Conservation (phyloP, 495 filamentous ascomycete species). For the Penicillium manginii region DNA sequence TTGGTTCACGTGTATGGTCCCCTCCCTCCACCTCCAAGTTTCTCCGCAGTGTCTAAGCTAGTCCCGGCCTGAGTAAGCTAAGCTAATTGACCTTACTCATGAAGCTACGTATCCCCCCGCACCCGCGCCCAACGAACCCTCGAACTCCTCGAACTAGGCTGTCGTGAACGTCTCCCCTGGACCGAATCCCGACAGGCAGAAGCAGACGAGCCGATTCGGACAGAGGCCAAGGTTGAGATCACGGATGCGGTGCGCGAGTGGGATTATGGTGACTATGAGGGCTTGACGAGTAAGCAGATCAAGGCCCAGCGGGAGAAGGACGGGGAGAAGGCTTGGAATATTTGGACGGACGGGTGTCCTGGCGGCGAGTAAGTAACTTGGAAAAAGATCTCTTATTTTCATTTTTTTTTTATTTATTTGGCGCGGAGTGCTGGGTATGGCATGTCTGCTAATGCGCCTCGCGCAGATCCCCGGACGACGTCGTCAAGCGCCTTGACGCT, state of each 20-base stretch:
- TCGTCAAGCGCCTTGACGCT: conserved; percentile 69
- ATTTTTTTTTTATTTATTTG: background rate
- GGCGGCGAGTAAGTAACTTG: conserved; percentile 68
- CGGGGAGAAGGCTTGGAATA: conserved; percentile 65
- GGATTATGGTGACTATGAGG: conserved; percentile 97
- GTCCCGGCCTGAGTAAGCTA: too few relatives aligned
- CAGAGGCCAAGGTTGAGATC: conserved; percentile 61
- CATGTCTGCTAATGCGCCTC: background rate
- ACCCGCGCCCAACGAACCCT: conserved; percentile 84
- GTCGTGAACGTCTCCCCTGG: conserved; percentile 59
- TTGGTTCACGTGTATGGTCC: conserved; percentile 69
- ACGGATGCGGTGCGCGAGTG: conserved; percentile 86
- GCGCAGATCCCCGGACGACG: conserved; percentile 62
- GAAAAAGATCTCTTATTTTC: background rate
- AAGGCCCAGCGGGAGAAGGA: conserved; percentile 50
- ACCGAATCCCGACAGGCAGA: conserved; percentile 41
- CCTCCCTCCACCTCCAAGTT: background rate
- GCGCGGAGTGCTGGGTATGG: background rate
- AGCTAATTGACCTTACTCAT: too few relatives aligned
- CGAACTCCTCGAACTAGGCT: conserved; percentile 72
- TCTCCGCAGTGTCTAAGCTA: background rate
- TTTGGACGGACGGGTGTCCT: conserved; percentile 82
- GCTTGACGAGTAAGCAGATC: conserved; percentile 78
- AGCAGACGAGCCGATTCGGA: conserved; percentile 46
- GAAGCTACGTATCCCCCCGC: conserved; percentile 89